Evolutionary conservation across 2,329 filamentous ascomycete species (phyloP), one percentile per base, ranked within the genome.

Genomic region (Colletotrichum sojae): DNA sequence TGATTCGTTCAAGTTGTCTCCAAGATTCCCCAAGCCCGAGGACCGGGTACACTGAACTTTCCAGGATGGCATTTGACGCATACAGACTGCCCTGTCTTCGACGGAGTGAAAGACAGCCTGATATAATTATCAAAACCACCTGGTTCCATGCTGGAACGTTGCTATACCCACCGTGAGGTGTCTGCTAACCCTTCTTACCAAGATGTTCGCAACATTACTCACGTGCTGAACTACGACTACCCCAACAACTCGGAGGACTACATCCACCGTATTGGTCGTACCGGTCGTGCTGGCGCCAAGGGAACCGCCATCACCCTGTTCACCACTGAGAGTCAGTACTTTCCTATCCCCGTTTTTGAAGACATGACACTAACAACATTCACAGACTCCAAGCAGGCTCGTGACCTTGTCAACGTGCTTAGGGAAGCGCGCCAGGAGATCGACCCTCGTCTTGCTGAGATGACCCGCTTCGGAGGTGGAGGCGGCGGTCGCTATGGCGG

Each of bases 131-230:
- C 81, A 77, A 77, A 81, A 77, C 73, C 76, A 78, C 78, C 79
- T 81, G 78, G 78, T 83, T 81, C 81, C 80, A 77, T 82, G 86
- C 87, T 89, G 88, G 88, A 88, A 85, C 82, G 83, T 88, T 90
- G 88, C 87, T 87, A 87, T 85, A 83, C 81, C 78, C 76, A 78
- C 76, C 77, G 80, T 80, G 78, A 82, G 82, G 86, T 85, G 85
- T 83, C 86, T 88, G 86, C 94, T 97, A 97, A 97, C 93, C 88
- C 89, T 83, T 78, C 77, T 77, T 79, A 78, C 79, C 80, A 98
- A 98, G 96, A 99, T 92, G 96, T 99, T 88, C 95, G 95, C 86
- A 97, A 99, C 89, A 99, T 99, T 87, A 98, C 96, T 85, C 96
- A 99, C 87, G 96, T 99, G 85, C 90, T 99, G 86, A 98, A 98